Conservation (phyloP, 768 basidiomycete genomes). For the Auricularia sp. region DNA sequence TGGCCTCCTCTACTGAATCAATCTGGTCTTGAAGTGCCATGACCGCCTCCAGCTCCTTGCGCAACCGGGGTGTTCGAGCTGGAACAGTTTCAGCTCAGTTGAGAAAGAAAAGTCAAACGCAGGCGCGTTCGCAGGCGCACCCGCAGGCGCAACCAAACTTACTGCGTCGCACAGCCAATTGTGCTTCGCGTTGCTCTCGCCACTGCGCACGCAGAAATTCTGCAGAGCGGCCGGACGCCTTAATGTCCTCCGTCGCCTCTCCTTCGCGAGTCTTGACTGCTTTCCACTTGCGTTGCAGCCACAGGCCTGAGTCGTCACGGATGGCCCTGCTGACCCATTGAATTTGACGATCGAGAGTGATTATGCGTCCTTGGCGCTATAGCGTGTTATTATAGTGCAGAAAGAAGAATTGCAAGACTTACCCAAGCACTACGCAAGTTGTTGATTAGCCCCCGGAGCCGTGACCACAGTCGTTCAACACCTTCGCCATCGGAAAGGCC, state of each 20-base stretch:
- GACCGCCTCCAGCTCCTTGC: slow-evolving; percentile 25
- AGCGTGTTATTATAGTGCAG: not conserved
- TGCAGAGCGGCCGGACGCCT: slow-evolving; percentile 10
- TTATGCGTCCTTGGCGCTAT: slow-evolving; percentile 20
- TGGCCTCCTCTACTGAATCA: slow-evolving; percentile 16
- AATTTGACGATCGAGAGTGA: slow-evolving; percentile 26
- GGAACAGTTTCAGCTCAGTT: not conserved
- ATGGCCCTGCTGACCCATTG: slow-evolving; percentile 18
- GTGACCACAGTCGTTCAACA: not conserved
- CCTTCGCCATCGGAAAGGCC: not conserved
- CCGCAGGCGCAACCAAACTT: slow-evolving; percentile 11
- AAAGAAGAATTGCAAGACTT: not conserved
- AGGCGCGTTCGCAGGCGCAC: too few species aligned
- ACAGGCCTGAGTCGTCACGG: slow-evolving; percentile 23
- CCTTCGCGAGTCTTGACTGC: slow-evolving; percentile 11
- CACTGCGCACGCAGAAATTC: slow-evolving; percentile 23
- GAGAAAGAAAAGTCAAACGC: not conserved
- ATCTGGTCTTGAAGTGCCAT: slow-evolving; percentile 23
- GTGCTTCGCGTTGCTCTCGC: slow-evolving; percentile 22
- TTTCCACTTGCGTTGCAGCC: slow-evolving; percentile 18
- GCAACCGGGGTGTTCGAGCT: slow-evolving; percentile 14
- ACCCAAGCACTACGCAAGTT: not conserved
- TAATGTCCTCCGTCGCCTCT: slow-evolving; percentile 12
- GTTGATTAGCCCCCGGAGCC: not conserved
- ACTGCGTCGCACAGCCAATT: slow-evolving; percentile 22